Conservation (phyloP, 2,329 filamentous ascomycete genomes). For the Monosporascus sp. region DNA sequence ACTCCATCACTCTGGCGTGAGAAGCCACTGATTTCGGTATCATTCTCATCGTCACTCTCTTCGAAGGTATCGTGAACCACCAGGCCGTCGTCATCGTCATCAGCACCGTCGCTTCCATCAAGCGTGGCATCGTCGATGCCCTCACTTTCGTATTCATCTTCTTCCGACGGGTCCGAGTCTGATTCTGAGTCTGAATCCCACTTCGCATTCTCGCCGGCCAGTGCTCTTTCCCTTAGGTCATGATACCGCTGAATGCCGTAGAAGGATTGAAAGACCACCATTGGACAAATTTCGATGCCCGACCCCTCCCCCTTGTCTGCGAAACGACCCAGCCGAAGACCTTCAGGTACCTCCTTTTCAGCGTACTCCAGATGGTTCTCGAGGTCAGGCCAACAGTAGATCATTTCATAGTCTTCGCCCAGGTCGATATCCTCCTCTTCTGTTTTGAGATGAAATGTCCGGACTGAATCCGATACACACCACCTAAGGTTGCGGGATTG, state of each 20-base stretch:
- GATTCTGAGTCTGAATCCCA: neutral
- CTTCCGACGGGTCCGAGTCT: slow-evolving; percentile 1
- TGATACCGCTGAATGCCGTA: slow-evolving; percentile 6
- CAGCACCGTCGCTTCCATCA: slow-evolving; percentile 5
- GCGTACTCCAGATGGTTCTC: slow-evolving; percentile 4
- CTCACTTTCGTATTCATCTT: slow-evolving; percentile 20
- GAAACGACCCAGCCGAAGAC: neutral
- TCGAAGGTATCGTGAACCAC: slow-evolving; percentile 9
- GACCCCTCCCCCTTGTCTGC: neutral
- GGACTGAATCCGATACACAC: slow-evolving; percentile 16
- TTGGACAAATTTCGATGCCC: slow-evolving; percentile 5
- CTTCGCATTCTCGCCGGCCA: neutral
- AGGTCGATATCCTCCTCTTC: slow-evolving; percentile 13
- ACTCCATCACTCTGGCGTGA: slow-evolving; percentile 13
- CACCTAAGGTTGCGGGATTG: slow-evolving; percentile 11
- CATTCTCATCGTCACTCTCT: slow-evolving; percentile 5
- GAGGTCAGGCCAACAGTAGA: slow-evolving; percentile 27
- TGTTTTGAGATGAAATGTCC: slow-evolving; percentile 13
- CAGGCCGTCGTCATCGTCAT: slow-evolving; percentile 13
- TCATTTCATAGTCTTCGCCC: slow-evolving; percentile 10
- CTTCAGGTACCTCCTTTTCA: neutral
- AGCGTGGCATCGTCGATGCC: slow-evolving; percentile 18
- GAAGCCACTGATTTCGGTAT: slow-evolving; percentile 16
- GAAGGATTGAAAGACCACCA: slow-evolving; percentile 10
- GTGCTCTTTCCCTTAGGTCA: neutral